Percentiles rank a stretch among this genome's conserved stretches.
These are phyloP conservation scores for Aspergillus ustus DNA, from an alignment of 2,329 filamentous ascomycete species.

Conservation along the genomic window DNA sequence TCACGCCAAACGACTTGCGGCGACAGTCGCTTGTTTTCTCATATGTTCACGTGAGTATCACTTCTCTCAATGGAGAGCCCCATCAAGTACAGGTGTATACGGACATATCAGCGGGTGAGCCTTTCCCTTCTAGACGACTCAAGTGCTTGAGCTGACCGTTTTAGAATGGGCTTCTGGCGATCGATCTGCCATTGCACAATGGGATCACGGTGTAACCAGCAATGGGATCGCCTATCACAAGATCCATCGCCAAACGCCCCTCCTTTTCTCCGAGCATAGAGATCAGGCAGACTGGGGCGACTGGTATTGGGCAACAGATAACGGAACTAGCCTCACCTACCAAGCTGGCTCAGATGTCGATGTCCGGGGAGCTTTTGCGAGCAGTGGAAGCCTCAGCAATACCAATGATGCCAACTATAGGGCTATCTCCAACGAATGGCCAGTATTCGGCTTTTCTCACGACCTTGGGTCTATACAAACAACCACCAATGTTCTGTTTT, in stretches of 20 bases:
- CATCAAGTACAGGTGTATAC: conserved; percentile 74
- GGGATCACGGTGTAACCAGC: conserved; percentile 61
- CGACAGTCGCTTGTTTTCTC: conserved; percentile 73
- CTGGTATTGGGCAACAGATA: conserved; percentile 58
- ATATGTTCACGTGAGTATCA: conserved; percentile 68
- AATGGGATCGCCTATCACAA: conserved; percentile 66
- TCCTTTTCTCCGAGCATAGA: conserved; percentile 52
- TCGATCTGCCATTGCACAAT: conserved; percentile 59
- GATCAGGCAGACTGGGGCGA: conserved; percentile 59
- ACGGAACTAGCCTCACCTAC: conserved; percentile 46
- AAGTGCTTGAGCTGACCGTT: conserved; percentile 14
- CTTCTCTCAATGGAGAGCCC: conserved; percentile 63
- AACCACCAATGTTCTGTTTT: conserved; percentile 50
- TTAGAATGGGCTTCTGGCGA: conserved; percentile 75
- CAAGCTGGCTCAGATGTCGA: conserved; percentile 53
- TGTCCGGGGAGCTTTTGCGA: conserved; percentile 54
- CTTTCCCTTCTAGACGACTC: conserved; percentile 2
- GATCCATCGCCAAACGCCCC: conserved; percentile 53
- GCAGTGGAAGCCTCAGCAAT: conserved; percentile 50
- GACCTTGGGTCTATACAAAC: conserved; percentile 53
- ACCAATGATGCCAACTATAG: conserved; percentile 56
- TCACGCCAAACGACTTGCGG: conserved; percentile 68
- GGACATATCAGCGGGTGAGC: conserved; percentile 70
- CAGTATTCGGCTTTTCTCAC: conserved; percentile 58
- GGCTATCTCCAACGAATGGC: conserved; percentile 54